Evolutionary conservation across 768 basidiomycete species (phyloP).

Genomic region (Trametes villosa): DNA sequence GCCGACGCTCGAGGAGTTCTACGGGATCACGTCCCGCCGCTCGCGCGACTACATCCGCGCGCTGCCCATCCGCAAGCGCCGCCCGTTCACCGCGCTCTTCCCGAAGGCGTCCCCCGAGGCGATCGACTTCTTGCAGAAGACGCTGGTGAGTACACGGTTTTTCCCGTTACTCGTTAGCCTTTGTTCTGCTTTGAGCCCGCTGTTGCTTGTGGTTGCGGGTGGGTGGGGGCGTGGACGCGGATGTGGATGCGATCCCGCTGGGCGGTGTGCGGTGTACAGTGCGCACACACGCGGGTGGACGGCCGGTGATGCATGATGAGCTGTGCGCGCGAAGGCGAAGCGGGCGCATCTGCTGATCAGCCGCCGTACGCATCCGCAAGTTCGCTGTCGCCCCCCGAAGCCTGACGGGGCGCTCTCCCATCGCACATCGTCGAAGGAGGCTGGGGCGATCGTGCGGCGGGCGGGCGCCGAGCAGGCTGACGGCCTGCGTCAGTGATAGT

Average conservation of each 20-base stretch:
- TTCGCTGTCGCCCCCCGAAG: too few species aligned
- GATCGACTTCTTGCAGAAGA: conserved; percentile 73
- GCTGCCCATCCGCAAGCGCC: conserved; percentile 79
- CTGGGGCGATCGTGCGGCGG: too few species aligned
- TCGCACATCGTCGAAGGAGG: not conserved
- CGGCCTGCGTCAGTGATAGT: not conserved
- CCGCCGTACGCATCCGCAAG: not conserved
- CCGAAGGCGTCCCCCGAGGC: conserved; percentile 76
- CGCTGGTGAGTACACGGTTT: conserved; percentile 50
- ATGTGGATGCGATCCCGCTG: too few species aligned
- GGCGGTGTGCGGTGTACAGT: too few species aligned
- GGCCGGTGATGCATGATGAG: not conserved
- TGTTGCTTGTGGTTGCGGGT: not conserved
- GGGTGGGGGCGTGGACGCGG: too few species aligned
- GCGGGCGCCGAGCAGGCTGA: not conserved
- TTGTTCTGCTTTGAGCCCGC: not conserved
- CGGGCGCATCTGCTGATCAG: not conserved
- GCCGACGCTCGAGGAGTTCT: conserved; percentile 88
- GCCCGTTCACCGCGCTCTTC: conserved; percentile 72
- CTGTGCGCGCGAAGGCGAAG: not conserved
- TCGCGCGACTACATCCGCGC: conserved; percentile 89
- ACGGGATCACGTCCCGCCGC: conserved; percentile 82
- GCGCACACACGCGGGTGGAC: not conserved
- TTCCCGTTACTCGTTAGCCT: not conserved
- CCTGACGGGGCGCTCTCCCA: not conserved